Conservation (phyloP, 1,284 basidiomycete genomes). For the Rhodotorula sp. region DNA sequence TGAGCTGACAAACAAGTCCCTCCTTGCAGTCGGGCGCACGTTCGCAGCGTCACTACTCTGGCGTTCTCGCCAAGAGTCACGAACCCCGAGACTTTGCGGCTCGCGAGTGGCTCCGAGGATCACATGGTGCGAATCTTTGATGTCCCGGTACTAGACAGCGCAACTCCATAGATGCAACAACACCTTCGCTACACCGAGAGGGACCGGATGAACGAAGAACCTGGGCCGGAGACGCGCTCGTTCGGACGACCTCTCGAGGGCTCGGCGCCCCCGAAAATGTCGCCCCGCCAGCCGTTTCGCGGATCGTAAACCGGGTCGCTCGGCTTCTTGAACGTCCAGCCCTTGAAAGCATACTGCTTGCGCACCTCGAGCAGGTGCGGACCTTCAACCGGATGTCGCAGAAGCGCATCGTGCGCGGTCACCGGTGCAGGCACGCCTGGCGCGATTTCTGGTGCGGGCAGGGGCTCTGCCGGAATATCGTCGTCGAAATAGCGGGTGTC, state of each 20-base stretch:
- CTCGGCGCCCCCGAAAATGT: constrained; percentile 12
- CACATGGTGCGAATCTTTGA: constrained; percentile 49
- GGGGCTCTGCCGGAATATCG: constrained; percentile 56
- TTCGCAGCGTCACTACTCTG: constrained; percentile 49
- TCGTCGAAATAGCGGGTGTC: constrained; percentile 89
- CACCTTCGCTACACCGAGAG: constrained; percentile 11
- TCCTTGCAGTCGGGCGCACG: constrained; percentile 47
- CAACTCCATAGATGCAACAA: not conserved
- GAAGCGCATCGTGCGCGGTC: constrained; percentile 80
- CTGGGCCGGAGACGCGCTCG: not conserved
- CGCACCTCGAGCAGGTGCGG: constrained; percentile 80
- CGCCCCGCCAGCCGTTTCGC: constrained; percentile 3
- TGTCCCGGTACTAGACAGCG: constrained; percentile 12
- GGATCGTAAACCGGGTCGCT: constrained; percentile 31
- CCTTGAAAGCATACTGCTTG: constrained; percentile 56
- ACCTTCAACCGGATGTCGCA: constrained; percentile 79
- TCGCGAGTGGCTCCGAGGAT: constrained; percentile 53
- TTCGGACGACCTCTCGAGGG: constrained; percentile 8
- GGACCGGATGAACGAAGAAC: constrained; percentile 25
- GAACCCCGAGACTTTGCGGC: constrained; percentile 28
- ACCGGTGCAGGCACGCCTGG: constrained; percentile 57
- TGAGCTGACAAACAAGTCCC: not conserved
- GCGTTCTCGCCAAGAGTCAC: constrained; percentile 20
- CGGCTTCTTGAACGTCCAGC: constrained; percentile 41
- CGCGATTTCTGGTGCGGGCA: constrained; percentile 82